Percentiles rank a stretch among this genome's conserved stretches.
These are phyloP conservation scores for Warburgia ugandensis DNA, from an alignment of 164 flowering plant genomes.

Conservation along the genomic window DNA sequence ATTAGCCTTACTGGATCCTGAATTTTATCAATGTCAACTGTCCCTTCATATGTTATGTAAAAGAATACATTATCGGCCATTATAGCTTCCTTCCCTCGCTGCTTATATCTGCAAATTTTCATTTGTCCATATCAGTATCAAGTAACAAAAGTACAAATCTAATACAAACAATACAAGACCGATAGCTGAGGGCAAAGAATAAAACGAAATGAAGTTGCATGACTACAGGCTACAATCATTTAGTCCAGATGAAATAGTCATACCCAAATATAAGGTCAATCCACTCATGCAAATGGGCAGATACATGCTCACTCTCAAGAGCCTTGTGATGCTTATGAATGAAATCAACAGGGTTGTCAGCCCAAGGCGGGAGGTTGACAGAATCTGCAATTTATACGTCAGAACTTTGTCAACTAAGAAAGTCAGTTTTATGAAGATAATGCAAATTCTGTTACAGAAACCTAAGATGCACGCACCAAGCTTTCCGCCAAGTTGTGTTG, in stretches of 20 bases:
- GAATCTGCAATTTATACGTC: constrained; percentile 61
- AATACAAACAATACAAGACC: too few species aligned
- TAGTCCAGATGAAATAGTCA: constrained; percentile 14
- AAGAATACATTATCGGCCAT: constrained; percentile 90
- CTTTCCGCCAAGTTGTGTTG: constrained; percentile 88
- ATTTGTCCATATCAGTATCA: constrained; percentile 6
- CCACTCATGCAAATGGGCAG: constrained; percentile 97
- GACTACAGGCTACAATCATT: too few species aligned
- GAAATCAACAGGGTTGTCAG: constrained; percentile 80
- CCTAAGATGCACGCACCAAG: constrained; percentile 46
- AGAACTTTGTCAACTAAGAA: too few species aligned
- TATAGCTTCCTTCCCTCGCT: constrained; percentile 95
- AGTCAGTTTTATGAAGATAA: background rate
- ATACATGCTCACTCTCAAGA: constrained; percentile 97
- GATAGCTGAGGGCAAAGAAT: too few species aligned
- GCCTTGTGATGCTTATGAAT: constrained; percentile 92
- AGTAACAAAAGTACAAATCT: too few species aligned
- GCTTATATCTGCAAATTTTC: constrained; percentile 68
- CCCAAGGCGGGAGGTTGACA: constrained; percentile 94
- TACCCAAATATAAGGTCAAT: constrained; percentile 97
- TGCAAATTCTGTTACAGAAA: too few species aligned
- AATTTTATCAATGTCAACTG: constrained; percentile 93
- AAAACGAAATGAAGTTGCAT: too few species aligned
- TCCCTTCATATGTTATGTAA: constrained; percentile 94
- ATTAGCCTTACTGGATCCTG: constrained; percentile 67